Conservation (phyloP, 1,284 basidiomycete species). For the Flammula alnicola region DNA sequence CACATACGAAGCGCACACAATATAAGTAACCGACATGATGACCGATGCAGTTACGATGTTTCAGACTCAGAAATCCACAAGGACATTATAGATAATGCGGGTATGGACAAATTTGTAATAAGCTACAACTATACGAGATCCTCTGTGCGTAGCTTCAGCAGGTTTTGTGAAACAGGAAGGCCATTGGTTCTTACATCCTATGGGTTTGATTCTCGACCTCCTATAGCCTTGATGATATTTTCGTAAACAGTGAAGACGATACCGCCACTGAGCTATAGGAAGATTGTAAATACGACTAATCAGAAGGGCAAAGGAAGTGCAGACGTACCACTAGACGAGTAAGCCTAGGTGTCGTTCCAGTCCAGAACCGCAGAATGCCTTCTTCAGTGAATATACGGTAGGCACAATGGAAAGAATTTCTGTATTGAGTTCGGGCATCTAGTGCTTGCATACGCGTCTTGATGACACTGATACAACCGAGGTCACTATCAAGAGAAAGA, state of each 20-base stretch:
- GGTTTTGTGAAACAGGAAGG: not conserved
- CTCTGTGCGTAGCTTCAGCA: not conserved
- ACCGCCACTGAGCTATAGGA: slow-evolving; percentile 81
- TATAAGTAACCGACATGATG: no score
- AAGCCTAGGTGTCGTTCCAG: slow-evolving; percentile 90
- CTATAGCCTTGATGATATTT: slow-evolving; percentile 59
- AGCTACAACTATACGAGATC: no score
- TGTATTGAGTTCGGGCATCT: slow-evolving; percentile 82
- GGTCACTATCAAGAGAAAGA: slow-evolving; percentile 1
- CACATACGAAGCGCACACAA: no score
- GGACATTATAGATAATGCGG: no score
- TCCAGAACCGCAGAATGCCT: slow-evolving; percentile 90
- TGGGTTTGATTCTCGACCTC: slow-evolving; percentile 14
- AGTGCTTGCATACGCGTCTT: slow-evolving; percentile 98
- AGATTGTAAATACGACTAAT: not conserved
- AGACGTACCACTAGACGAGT: slow-evolving; percentile 80
- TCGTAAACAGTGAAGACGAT: slow-evolving; percentile 97
- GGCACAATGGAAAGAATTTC: slow-evolving; percentile 93
- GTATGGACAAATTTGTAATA: no score
- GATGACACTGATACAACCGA: slow-evolving; percentile 69
- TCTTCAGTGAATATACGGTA: slow-evolving; percentile 92
- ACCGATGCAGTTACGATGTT: no score
- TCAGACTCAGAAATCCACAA: no score
- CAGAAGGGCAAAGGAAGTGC: slow-evolving; percentile 5
- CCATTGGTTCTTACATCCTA: not conserved